Conservation (phyloP, 345 rosid species). For the Bruguiera parviflora region DNA sequence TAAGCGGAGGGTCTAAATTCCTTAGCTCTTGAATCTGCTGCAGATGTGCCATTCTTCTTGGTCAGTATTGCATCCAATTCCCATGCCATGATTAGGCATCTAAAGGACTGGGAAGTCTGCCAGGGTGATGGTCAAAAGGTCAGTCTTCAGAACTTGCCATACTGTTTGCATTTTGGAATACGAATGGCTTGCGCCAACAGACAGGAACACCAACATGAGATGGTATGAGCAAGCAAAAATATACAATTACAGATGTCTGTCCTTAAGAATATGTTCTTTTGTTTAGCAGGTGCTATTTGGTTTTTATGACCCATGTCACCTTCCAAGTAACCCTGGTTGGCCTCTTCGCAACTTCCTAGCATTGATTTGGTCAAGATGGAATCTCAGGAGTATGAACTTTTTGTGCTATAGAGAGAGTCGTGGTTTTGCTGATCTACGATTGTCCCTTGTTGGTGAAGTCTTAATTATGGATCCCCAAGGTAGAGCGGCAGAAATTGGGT, state of each 20-base stretch:
- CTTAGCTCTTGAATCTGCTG: constrained; percentile 12
- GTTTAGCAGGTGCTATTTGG: constrained; percentile 66
- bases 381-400: constrained; percentile 55
- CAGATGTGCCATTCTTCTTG: constrained; percentile 89
- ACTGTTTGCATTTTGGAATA: not conserved
- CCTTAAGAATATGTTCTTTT: constrained; percentile 12
- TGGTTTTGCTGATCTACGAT: constrained; percentile 76
- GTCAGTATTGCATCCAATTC: constrained; percentile 57
- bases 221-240: not conserved
- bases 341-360: constrained; percentile 89
- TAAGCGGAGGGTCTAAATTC: not conserved
- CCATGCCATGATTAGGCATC: constrained; percentile 49
- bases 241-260: constrained; percentile 2
- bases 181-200: constrained; percentile 5
- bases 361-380: constrained; percentile 72
- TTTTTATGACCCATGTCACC: constrained; percentile 91
- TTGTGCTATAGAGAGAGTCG: constrained; percentile 88
- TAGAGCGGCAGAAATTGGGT: constrained; percentile 43
- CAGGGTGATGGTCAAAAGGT: constrained; percentile 72
- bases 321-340: constrained; percentile 91
- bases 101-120: constrained; percentile 68
- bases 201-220: not conserved
- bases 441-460: constrained; percentile 86
- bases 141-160: constrained; percentile 19
- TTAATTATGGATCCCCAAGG: constrained; percentile 55